Conservation (phyloP, 1,284 basidiomycete species). For the Puccinia novopanici region DNA sequence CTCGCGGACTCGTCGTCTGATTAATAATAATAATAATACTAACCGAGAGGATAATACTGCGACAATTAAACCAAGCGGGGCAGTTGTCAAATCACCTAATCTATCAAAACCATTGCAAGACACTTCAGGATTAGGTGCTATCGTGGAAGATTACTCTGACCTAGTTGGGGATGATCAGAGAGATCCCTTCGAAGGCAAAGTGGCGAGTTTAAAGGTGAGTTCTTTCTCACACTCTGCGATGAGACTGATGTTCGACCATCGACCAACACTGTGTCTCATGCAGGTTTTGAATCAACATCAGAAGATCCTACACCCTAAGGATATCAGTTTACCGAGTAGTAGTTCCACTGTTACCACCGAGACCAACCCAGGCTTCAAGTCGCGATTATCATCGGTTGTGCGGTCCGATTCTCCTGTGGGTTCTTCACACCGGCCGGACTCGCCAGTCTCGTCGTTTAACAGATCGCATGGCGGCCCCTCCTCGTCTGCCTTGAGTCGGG, state of each 20-base stretch:
- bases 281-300: constrained; percentile 49
- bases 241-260: not conserved
- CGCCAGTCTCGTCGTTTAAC: constrained; percentile 65
- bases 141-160: constrained; percentile 87
- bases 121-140: constrained; percentile 47
- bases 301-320: constrained; percentile 52
- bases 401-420: constrained; percentile 57
- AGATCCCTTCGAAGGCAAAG: constrained; percentile 69
- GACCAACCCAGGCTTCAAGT: not conserved
- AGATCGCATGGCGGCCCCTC: constrained; percentile 1
- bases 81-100: constrained; percentile 1
- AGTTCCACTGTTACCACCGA: constrained; percentile 10
- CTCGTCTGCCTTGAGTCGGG: not conserved
- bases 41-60: constrained; percentile 53
- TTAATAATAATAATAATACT: constrained; percentile 12
- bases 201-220: constrained; percentile 74
- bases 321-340: constrained; percentile 41
- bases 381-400: constrained; percentile 63
- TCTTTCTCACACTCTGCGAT: not conserved
- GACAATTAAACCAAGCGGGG: constrained; percentile 53
- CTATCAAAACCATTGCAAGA: not conserved
- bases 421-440: constrained; percentile 66
- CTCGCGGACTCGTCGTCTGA: constrained; percentile 2
- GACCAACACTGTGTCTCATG: not conserved
- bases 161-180: constrained; percentile 69